Evolutionary conservation across 1,139 yeast genomes (phyloP).

Genomic region (Yamadazyma membranifaciens): DNA sequence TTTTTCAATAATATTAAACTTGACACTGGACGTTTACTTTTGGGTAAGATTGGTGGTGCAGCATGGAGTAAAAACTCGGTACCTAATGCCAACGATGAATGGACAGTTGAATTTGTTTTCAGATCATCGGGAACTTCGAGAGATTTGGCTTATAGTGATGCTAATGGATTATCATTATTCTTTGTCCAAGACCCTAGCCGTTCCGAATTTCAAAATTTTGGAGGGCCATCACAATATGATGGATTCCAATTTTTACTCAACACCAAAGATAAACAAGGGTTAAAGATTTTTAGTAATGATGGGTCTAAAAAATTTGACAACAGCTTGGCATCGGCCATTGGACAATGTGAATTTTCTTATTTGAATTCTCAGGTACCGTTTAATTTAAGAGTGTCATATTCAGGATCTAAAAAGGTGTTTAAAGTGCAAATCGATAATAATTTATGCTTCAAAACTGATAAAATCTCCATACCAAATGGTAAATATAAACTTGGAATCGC

Average conservation of each 20-base stretch:
- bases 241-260: constrained; percentile 62
- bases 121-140: constrained; percentile 50
- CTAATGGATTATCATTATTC: constrained; percentile 56
- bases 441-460: constrained; percentile 64
- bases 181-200: constrained; percentile 28
- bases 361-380: constrained; percentile 70
- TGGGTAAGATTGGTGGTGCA: constrained; percentile 42
- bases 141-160: constrained; percentile 26
- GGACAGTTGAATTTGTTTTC: constrained; percentile 61
- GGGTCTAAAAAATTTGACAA: constrained; percentile 37
- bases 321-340: constrained; percentile 37
- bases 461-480: constrained; percentile 38
- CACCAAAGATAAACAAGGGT: constrained; percentile 45
- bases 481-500: constrained; percentile 52
- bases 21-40: constrained; percentile 41
- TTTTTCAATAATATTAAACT: constrained; percentile 24
- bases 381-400: constrained; percentile 63
- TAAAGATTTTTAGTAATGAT: constrained; percentile 60
- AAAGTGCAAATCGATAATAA: constrained; percentile 70
- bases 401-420: constrained; percentile 39
- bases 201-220: constrained; percentile 30
- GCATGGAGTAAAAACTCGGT: constrained; percentile 47
- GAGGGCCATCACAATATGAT: constrained; percentile 53
- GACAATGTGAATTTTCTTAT: constrained; percentile 56
- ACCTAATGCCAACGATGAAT: constrained; percentile 36